Conservation (phyloP, 495 filamentous ascomycete species). For the Penicillium coffeae region DNA sequence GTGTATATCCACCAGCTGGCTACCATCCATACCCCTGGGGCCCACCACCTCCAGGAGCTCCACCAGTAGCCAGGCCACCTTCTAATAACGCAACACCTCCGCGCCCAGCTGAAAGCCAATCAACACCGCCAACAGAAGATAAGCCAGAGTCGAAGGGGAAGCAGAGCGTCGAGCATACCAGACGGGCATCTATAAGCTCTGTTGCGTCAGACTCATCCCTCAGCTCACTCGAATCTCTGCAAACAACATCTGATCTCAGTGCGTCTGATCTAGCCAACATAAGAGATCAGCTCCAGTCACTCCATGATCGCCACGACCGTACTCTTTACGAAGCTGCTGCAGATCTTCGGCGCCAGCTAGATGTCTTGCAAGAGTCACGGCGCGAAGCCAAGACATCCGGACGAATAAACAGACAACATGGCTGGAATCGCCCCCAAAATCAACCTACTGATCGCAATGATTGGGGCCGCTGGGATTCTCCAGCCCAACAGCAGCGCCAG, state of each 20-base stretch:
- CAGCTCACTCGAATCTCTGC: conserved; percentile 41
- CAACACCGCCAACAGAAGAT: neutral
- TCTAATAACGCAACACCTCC: neutral
- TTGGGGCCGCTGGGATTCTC: conserved; percentile 42
- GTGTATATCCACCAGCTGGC: conserved; percentile 3
- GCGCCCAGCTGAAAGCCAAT: neutral
- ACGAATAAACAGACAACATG: conserved; percentile 23
- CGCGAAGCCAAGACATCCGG: conserved; percentile 28
- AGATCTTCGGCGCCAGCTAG: conserved; percentile 37
- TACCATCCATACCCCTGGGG: conserved; percentile 6
- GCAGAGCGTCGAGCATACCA: conserved; percentile 15
- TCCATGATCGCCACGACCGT: conserved; percentile 39
- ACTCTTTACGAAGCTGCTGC: conserved; percentile 38
- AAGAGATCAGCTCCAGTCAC: conserved; percentile 36
- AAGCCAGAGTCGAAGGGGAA: neutral
- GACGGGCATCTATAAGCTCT: conserved; percentile 34
- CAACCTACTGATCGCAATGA: conserved; percentile 10
- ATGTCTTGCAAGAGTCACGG: conserved; percentile 35
- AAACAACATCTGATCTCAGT: conserved; percentile 39
- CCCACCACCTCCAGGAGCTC: conserved; percentile 6
- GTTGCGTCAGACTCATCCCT: conserved; percentile 37
- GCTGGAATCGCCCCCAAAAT: conserved; percentile 15
- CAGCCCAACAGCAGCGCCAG: conserved; percentile 33
- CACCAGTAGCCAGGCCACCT: neutral
- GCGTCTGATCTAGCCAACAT: conserved; percentile 39